Conservation (phyloP, 441 rosid genomes). For the Pelargonium exstipulatum region DNA sequence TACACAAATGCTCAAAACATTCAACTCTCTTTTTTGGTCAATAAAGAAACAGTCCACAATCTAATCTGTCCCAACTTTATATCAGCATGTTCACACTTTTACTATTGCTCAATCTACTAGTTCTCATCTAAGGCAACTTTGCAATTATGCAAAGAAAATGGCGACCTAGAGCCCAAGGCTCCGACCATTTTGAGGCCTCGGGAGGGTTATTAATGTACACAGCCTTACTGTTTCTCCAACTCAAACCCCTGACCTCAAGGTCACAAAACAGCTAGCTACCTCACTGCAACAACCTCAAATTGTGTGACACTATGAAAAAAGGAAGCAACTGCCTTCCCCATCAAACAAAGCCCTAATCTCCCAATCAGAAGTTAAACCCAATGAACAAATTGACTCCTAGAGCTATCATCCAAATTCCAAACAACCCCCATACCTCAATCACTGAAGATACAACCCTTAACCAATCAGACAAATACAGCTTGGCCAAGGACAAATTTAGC, state of each 20-base stretch:
- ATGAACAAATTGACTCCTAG: background rate
- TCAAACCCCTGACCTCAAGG: no score
- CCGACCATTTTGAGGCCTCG: no score
- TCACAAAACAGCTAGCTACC: no score
- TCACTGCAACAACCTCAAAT: background rate
- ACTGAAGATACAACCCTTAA: no score
- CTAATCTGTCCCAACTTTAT: constrained; percentile 10
- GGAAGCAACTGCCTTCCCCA: background rate
- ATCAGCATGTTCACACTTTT: constrained; percentile 8
- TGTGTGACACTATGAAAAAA: background rate
- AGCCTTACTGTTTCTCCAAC: no score
- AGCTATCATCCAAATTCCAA: background rate
- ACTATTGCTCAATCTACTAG: constrained; percentile 2
- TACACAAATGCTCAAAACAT: background rate
- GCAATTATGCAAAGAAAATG: background rate
- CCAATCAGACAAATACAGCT: background rate
- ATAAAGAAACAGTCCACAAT: constrained; percentile 4
- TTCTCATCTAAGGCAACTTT: background rate
- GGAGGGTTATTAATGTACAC: no score
- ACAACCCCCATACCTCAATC: background rate
- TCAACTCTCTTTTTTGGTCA: constrained; percentile 7
- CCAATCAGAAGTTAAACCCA: constrained; percentile 1
- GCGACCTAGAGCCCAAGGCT: no score
- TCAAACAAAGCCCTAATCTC: background rate
- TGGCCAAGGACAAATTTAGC: background rate